A percentile compares a stretch with the other conserved stretches of the same genome.
Conservation (phyloP, 176 grass and related monocot genomes). For the Phragmites australis region DNA sequence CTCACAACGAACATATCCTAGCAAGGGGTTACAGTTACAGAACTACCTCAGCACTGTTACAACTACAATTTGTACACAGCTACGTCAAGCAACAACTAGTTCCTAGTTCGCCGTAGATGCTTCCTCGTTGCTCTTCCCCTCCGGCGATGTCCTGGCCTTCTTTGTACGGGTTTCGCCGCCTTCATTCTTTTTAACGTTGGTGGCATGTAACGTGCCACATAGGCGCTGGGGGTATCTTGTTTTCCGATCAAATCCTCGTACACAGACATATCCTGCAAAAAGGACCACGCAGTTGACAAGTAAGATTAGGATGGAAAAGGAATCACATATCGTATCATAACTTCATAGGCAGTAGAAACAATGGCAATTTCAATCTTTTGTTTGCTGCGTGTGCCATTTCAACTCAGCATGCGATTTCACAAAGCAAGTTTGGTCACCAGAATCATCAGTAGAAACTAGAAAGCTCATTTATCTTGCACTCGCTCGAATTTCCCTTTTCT, state of each 20-base stretch:
- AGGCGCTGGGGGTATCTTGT: conserved; percentile 9
- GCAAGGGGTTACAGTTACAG: not conserved
- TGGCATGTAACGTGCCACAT: conserved; percentile 27
- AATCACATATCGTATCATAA: not conserved
- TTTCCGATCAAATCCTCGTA: conserved; percentile 35
- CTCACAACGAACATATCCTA: conserved; percentile 4
- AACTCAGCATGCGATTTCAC: not conserved
- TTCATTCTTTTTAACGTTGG: conserved; percentile 23
- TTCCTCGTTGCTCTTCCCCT: not conserved
- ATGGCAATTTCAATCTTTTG: not conserved
- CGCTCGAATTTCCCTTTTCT: not conserved
- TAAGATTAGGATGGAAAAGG: not conserved
- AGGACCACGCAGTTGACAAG: not conserved
- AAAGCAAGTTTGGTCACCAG: not conserved
- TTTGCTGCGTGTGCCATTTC: not conserved
- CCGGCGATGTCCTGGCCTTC: not conserved
- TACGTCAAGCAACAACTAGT: not conserved
- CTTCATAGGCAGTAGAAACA: not conserved
- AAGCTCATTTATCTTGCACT: not conserved
- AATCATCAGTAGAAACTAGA: not conserved
- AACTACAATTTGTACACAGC: conserved; percentile 24
- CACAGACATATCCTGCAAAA: conserved; percentile 45
- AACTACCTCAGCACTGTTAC: not conserved
- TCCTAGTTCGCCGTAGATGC: not conserved
- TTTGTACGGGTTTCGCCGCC: not conserved